Percentiles rank a stretch among this genome's conserved stretches.
Conservation (phyloP, 1,284 basidiomycete genomes). For the Apiotrichum mycotoxinovorans region DNA sequence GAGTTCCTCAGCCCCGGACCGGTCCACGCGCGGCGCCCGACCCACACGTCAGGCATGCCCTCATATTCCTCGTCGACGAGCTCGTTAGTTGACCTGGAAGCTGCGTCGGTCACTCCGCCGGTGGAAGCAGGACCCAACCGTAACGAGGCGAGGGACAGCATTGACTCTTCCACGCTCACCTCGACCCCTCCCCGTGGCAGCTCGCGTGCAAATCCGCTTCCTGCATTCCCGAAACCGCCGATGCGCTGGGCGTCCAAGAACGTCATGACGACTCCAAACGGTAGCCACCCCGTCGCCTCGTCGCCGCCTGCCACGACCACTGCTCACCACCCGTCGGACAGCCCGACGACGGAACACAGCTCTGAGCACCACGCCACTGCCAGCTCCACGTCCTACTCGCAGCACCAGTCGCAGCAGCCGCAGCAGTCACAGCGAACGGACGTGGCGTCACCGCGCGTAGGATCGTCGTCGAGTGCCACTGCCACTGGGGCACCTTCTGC, state of each 20-base stretch:
- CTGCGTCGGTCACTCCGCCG: not conserved
- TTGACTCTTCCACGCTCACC: too few species aligned
- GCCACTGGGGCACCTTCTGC: slow-evolving; percentile 32
- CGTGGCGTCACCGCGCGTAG: too few species aligned
- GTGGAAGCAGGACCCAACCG: not conserved
- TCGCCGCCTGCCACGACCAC: not conserved
- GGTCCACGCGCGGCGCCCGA: not conserved
- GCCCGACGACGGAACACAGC: not conserved
- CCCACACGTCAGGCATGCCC: too few species aligned
- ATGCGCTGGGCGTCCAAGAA: too few species aligned
- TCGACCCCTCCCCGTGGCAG: not conserved
- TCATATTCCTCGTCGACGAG: slow-evolving; percentile 11
- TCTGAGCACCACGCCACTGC: not conserved
- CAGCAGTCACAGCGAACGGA: too few species aligned
- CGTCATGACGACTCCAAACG: too few species aligned
- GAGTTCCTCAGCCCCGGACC: not conserved
- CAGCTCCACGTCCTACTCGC: not conserved
- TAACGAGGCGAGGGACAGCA: too few species aligned
- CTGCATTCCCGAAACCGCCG: too few species aligned
- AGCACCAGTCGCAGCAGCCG: not conserved
- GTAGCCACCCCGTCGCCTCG: too few species aligned
- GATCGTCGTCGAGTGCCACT: too few species aligned
- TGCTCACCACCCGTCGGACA: not conserved
- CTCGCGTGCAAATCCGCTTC: too few species aligned
- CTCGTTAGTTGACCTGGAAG: slow-evolving; percentile 4